Evolutionary conservation across 108 stramenopile species (phyloP).

Genomic region (Fragilaria radians): DNA sequence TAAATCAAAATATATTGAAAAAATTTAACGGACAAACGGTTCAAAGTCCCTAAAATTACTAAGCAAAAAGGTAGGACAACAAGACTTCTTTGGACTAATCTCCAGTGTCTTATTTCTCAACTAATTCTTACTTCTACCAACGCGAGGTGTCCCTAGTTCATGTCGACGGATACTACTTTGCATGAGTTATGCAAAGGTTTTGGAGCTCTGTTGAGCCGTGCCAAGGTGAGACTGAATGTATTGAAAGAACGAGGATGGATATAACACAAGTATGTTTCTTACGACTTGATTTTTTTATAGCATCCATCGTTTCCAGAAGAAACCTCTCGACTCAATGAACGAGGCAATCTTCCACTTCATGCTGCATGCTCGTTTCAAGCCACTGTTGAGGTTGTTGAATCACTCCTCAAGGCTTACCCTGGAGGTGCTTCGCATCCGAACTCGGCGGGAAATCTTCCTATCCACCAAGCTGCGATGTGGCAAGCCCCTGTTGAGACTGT

Average conservation of each 20-base stretch:
- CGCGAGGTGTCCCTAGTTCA: slow-evolving; percentile 18
- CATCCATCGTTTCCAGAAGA: slow-evolving; percentile 83
- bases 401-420: slow-evolving; percentile 69
- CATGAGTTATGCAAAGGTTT: slow-evolving; percentile 88
- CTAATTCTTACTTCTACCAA: too few relatives aligned
- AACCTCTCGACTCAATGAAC: slow-evolving; percentile 77
- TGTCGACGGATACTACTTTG: slow-evolving; percentile 69
- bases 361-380: slow-evolving; percentile 85
- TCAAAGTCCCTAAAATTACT: too few relatives aligned
- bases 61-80: too few relatives aligned
- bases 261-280: too few relatives aligned
- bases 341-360: slow-evolving; percentile 85
- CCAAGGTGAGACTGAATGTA: slow-evolving; percentile 66
- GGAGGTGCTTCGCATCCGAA: slow-evolving; percentile 73
- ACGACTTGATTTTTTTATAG: slow-evolving; percentile 21
- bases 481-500: slow-evolving; percentile 73
- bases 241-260: not conserved
- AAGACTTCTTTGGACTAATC: too few relatives aligned
- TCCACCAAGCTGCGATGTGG: slow-evolving; percentile 89
- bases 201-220: slow-evolving; percentile 77
- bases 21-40: too few relatives aligned
- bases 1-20: too few relatives aligned
- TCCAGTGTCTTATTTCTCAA: too few relatives aligned
- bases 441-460: slow-evolving; percentile 72
- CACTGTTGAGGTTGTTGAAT: slow-evolving; percentile 72